phyloP scores from a whole-genome alignment of 2,329 filamentous ascomycete species.

The Akanthomyces lecanii region DNA sequence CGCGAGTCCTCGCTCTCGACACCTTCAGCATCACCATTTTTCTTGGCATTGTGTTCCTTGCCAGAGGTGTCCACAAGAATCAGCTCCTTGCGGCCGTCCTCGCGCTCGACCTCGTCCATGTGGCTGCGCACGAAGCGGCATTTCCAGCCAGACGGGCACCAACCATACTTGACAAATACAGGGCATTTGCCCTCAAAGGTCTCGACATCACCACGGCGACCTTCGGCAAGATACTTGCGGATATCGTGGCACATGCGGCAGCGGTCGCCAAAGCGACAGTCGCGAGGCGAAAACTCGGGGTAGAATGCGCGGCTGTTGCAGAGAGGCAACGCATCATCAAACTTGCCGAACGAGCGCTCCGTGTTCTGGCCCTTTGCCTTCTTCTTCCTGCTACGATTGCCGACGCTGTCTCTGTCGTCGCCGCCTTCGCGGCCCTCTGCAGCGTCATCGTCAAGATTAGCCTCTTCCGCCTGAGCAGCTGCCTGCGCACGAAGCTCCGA shows the following conservation, averaged over 20 bases:
- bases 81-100: constrained; percentile 80
- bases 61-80: constrained; percentile 53
- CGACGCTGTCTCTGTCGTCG: constrained; percentile 41
- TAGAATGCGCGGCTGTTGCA: constrained; percentile 69
- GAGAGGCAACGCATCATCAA: constrained; percentile 70
- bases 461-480: constrained; percentile 20
- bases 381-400: constrained; percentile 40
- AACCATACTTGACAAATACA: constrained; percentile 70
- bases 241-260: constrained; percentile 84
- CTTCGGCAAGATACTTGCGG: constrained; percentile 76
- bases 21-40: constrained; percentile 25
- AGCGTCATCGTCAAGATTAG: constrained; percentile 42
- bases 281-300: constrained; percentile 75
- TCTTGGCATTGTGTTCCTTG: constrained; percentile 17
- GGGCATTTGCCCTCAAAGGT: constrained; percentile 78
- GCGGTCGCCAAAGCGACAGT: constrained; percentile 72
- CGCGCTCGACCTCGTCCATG: constrained; percentile 70
- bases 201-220: constrained; percentile 73
- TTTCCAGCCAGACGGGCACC: constrained; percentile 84
- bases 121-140: constrained; percentile 88
- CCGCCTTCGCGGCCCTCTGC: constrained; percentile 40
- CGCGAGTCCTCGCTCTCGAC: constrained; percentile 48
- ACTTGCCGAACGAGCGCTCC: constrained; percentile 73
- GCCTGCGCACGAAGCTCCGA: constrained; percentile 24
- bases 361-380: constrained; percentile 70